Base-by-base conservation (phyloP, 768 basidiomycete species). In the Xanthoconium stramineum region DNA sequence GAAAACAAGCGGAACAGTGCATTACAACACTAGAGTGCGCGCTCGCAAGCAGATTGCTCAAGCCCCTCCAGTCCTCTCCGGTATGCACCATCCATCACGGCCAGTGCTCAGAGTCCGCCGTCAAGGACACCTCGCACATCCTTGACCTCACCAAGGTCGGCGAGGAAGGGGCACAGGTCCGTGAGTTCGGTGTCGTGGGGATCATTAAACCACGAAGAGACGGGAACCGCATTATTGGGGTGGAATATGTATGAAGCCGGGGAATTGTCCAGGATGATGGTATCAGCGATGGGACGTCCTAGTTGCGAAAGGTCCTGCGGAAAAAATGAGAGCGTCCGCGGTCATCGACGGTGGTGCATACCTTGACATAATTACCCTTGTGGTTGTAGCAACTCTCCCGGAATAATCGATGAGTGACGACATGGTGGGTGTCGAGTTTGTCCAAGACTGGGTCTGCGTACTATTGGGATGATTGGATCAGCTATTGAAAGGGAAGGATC, bases 231-330 rank as follows among this genome's bases (percentile, higher is more conserved):
- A 70, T 98, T 98, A 76, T 97, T 95, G 15, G 94, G 94, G 69
- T 99, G 96, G 82, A 99, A 99, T 57, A 98, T 96, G 74, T 98
- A 99, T 13, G 93, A 97, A 13, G 97, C 97, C 15, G 97, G 97
- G 29, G 96, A 98, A 72, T 98, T 99, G 76, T 98, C 97, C 65
- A 99, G 83, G 75, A 99, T 99, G 68, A 98, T 98, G 58, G 89
- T 93, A 67, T 96, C 93, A 46, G 84, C 81, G 62, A 97, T 92
- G 7, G 93, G 92, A 30, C 97, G 88, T 47, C 97, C 97, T 51
- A 99, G 80, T 75, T 98, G 97, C 20, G 97, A 99, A 36, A 99
- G 78, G 73, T 99, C 96, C 94, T 98, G 65, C n/a, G 49, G n/a
- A 48, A 12, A 54, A 36, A 12, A 19, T 60, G 29, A 65, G 53